A percentile compares a stretch with the other conserved stretches of the same genome.
These are phyloP conservation scores for Acer saccharum DNA, from an alignment of 345 rosid genomes.

Conservation along the genomic window DNA sequence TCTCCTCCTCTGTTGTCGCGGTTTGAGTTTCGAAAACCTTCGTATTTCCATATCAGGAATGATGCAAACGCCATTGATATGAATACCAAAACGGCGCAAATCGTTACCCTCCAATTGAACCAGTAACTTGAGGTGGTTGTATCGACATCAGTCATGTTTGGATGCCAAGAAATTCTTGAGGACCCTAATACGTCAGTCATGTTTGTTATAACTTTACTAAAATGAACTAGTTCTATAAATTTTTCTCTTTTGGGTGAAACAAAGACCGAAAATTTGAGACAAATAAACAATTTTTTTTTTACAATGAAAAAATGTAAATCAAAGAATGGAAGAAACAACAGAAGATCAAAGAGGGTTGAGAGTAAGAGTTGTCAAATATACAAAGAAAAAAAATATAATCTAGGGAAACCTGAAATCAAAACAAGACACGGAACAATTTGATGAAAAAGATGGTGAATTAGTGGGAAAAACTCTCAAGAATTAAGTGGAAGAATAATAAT, in stretches of 20 bases:
- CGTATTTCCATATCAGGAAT: constrained; percentile 64
- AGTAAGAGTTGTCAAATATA: not conserved
- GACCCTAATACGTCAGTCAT: constrained; percentile 52
- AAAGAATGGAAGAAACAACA: constrained; percentile 9
- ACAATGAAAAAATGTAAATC: not conserved
- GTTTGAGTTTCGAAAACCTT: constrained; percentile 31
- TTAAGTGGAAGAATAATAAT: constrained; percentile 4
- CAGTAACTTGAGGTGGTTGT: constrained; percentile 72
- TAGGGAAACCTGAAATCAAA: constrained; percentile 14
- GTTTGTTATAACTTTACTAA: constrained; percentile 26
- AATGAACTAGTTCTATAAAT: constrained; percentile 3
- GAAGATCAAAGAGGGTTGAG: not conserved
- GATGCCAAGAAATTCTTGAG: constrained; percentile 57
- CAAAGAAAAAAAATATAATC: not conserved
- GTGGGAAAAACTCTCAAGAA: not conserved
- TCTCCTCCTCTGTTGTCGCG: constrained; percentile 20
- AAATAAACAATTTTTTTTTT: not conserved
- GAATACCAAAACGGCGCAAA: constrained; percentile 66
- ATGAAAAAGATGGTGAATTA: constrained; percentile 1
- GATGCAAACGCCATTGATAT: constrained; percentile 39
- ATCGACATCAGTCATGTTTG: constrained; percentile 50
- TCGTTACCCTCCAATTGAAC: constrained; percentile 89
- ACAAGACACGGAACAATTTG: not conserved
- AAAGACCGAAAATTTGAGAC: constrained; percentile 1
- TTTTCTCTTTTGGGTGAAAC: not conserved